phyloP scores from a whole-genome alignment of 345 rosid genomes.

The Camelina sativa region DNA sequence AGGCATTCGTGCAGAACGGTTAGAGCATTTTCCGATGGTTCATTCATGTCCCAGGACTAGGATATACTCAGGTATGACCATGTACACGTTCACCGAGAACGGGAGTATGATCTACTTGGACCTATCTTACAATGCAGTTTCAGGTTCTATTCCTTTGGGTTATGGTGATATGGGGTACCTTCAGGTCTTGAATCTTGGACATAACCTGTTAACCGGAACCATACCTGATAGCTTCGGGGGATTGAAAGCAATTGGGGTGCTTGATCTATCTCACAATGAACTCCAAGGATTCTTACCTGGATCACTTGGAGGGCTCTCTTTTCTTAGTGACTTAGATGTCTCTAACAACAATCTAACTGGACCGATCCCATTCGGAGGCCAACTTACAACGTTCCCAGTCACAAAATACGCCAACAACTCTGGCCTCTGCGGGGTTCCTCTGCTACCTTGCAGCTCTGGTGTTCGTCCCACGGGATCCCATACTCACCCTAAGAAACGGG shows the following conservation, averaged over 20 bases:
- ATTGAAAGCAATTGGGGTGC: conserved; percentile 74
- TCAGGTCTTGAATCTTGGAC: conserved; percentile 93
- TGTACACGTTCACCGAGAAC: conserved; percentile 65
- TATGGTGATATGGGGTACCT: conserved; percentile 70
- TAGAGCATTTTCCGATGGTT: conserved; percentile 76
- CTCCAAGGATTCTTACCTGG: conserved; percentile 72
- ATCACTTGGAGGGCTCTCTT: conserved; percentile 59
- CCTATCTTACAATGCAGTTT: conserved; percentile 73
- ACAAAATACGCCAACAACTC: conserved; percentile 67
- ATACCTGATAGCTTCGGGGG: conserved; percentile 84
- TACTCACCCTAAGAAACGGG: conserved; percentile 55
- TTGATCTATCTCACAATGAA: conserved; percentile 76
- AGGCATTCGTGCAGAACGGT: conserved; percentile 73
- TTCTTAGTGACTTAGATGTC: conserved; percentile 69
- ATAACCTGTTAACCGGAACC: conserved; percentile 65
- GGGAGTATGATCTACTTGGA: conserved; percentile 95
- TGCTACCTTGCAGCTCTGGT: conserved; percentile 54
- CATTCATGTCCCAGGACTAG: conserved; percentile 86
- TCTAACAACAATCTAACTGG: conserved; percentile 80
- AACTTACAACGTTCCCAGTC: conserved; percentile 69
- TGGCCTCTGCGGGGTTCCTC: conserved; percentile 89
- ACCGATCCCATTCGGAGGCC: conserved; percentile 75
- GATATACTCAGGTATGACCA: conserved; percentile 79
- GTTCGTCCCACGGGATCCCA: conserved; percentile 39
- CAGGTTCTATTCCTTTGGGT: conserved; percentile 69